Base-by-base conservation (phyloP, 306 rosid genomes). In the Sophora flavescens region DNA sequence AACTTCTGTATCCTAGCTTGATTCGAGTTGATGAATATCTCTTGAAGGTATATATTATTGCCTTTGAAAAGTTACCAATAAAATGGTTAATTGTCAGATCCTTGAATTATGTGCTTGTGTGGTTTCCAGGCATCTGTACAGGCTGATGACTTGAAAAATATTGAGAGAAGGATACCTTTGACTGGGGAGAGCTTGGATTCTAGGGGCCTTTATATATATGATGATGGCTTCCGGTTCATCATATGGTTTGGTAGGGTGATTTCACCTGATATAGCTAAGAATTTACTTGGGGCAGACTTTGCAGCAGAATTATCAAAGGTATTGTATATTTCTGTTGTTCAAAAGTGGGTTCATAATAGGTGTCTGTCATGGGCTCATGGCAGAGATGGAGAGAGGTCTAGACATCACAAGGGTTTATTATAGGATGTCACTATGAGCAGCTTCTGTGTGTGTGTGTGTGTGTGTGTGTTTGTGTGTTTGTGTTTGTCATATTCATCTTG, bases 261-360 rank as follows among this genome's bases (percentile, higher is more conserved):
- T 84, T 88, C 97, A 26, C 98, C 99, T 67, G 98, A 96, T 61
- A 82, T 96, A 69, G 91, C 98, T n/a, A 91, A 81, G 91, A 88
- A 89, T 83, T 80, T 96, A 84, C 97, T 91, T 18, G 99, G 98
- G 78, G 76, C 86, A 42, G 99, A 91, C 77, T 91, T 90, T 77
- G 96, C 96, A 1, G 91, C 97, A n/a, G 99, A 96, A 70, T 81
- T 91, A 77, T 96, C 97, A n/a, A 91, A 91, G 99, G 99, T 96
- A 88, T 80, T 74, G 30, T 63, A 57, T 72, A 60, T 80, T 68
- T 44, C 70, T 47, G 42, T 26, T 28, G 66, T 6, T 6, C 48
- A 33, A 81, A 38, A 54, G 7, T 72, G 32, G 53, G 53, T 69
- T 64, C 54, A 17, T 63, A 16, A 10, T 80, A 69, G 78, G 66